Evolutionary conservation across 148 eudicot genomes (phyloP), one percentile per base, ranked within the genome.

Genomic region (Gaultheria prostrata): DNA sequence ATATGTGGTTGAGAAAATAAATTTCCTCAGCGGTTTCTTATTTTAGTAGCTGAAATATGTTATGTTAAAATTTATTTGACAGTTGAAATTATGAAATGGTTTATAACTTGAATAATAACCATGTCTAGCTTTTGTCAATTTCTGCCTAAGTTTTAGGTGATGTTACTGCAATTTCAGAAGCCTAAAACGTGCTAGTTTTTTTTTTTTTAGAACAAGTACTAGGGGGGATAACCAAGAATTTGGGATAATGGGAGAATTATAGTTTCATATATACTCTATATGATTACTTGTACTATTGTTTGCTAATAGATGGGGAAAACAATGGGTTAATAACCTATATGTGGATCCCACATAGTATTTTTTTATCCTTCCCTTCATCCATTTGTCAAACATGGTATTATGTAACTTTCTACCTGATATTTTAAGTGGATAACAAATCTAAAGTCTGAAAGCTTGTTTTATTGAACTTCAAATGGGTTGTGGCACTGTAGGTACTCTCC

Each of bases 401-500:
- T 63, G 28, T 26, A n/a, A 10, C 30, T n/a, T 61, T 2, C 10
- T 32, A 33, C 39, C 45, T 70, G 43, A 32, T 13, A 30, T 12
- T 78, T n/a, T 21, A 57, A 21, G 49, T 63, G 53, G 48, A 75
- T 8, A 32, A 24, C 33, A 49, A 1, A 48, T 12, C 17, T 53
- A 0, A 69, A 69, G 76, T 33, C 10, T 15, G 28, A 43, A 79
- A 63, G 20, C 53, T 24, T 63, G 72, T 43, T 71, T 17, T 71
- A 20, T 59, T 75, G 77, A 82, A 70, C 43, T 45, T 39, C 15
- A 10, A 75, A 21, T 51, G 21, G 32, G 54, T 56, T 79, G 17
- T 81, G 84, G 50, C 26, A 71, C 78, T 87, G 76, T 84, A 96
- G 98, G 87, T 96, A 90, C 81, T 83, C 92, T 13, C 86, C 94